These are phyloP conservation scores for Hymenoscyphus albidus DNA, from an alignment of 2,329 filamentous ascomycete species.

Conservation along the genomic window DNA sequence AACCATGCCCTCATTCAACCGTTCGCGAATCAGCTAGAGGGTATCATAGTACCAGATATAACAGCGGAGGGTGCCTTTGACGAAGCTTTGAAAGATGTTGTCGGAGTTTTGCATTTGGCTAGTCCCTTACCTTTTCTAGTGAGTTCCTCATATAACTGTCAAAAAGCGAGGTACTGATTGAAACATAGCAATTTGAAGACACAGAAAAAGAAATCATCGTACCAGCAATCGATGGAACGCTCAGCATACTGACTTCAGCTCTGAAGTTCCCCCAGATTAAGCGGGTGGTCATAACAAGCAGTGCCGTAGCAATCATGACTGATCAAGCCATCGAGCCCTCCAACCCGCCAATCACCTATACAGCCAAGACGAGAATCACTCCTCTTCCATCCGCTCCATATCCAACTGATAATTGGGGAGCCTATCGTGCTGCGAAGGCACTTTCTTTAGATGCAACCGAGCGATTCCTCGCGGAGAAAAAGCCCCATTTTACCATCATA, in stretches of 20 bases:
- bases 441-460: conserved; percentile 27
- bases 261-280: conserved; percentile 13
- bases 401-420: conserved; percentile 20
- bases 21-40: conserved; percentile 7
- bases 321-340: conserved; percentile 2
- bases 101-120: conserved; percentile 16
- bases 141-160: neutral
- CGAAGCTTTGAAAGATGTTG: conserved; percentile 12
- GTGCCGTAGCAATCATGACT: conserved; percentile 20
- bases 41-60: conserved; percentile 16
- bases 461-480: conserved; percentile 23
- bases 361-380: conserved; percentile 2
- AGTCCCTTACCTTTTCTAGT: conserved; percentile 11
- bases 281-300: conserved; percentile 19
- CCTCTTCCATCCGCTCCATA: conserved; percentile 15
- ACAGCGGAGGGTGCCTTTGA: conserved; percentile 14
- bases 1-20: conserved; percentile 7
- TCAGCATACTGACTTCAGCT: conserved; percentile 13
- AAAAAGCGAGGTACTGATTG: neutral
- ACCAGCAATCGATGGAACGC: conserved; percentile 16
- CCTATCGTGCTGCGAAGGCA: conserved; percentile 30
- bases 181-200: conserved; percentile 7
- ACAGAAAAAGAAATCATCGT: conserved; percentile 16
- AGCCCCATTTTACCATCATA: conserved; percentile 19
- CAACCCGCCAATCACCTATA: conserved; percentile 6